Base-by-base conservation (phyloP, 148 eudicot species). In the Silene uniflora region DNA sequence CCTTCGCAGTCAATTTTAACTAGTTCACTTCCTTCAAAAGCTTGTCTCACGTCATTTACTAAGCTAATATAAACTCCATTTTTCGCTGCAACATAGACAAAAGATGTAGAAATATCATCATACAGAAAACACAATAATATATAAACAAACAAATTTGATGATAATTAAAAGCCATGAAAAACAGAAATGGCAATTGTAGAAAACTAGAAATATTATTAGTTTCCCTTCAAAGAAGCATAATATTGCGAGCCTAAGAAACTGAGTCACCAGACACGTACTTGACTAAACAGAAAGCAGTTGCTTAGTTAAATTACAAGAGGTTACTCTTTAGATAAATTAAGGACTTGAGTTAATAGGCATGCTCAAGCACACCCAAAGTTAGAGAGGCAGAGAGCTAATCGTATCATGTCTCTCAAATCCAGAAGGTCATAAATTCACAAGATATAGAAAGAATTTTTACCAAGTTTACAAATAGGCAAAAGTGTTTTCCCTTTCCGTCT, bases 1-100 rank as follows among this genome's bases (percentile, higher is more conserved):
- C 98, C 96, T 73, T 74, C 81, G 85, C 97, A 92, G 71, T 92
- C 87, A 68, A 94, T 81, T 87, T 91, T 94, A 76, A 82, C 98
- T 67, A 94, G 81, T 68, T 73, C 63, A 77, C 93, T 91, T 74
- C 91, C 92, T 85, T 94, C 97, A 78, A 94, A 92, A 76, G 97
- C 98, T 76, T 83, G 85, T 71, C 88, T 85, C 77, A 92, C 97
- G 77, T 94, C 98, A 63, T 80, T 94, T 74, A 90, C 98, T 29
- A 94, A 85, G 73, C 69, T 75, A 59, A 72, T 59, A 71, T 94
- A 94, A 62, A 94, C 91, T 74, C 98, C 97, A 73, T 94, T 94
- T 85, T 94, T 94, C 10, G 86, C 98, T 94, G 87, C 80, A 77
- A 54, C 65, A 69, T 4, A 42, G 25, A 67, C 55, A 60, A 54